Conservation (phyloP, 176 grass and related monocot genomes). For the Triticum aestivum region DNA sequence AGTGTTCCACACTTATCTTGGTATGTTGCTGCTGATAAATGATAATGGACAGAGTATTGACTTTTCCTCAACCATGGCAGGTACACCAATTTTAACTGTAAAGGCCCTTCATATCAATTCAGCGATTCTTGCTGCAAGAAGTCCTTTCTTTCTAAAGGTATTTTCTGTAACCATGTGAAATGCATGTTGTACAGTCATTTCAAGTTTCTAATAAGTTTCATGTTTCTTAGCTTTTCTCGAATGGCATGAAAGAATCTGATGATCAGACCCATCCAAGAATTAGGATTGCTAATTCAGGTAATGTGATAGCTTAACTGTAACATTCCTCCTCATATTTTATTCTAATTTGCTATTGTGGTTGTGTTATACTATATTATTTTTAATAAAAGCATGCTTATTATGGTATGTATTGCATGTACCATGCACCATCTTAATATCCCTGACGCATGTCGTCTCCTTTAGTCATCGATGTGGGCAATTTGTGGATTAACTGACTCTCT, state of each 20-base stretch:
- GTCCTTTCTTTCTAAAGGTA: conserved; percentile 98
- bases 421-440: no score
- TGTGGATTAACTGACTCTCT: not conserved
- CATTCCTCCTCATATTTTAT: not conserved
- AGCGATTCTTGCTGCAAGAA: conserved; percentile 90
- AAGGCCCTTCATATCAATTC: conserved; percentile 85
- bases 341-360: not conserved
- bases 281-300: conserved; percentile 94
- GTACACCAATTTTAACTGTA: conserved; percentile 45
- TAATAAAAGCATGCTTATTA: not conserved
- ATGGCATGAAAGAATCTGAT: conserved; percentile 95
- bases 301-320: conserved; percentile 19
- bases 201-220: conserved; percentile 13
- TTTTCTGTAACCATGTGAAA: not conserved
- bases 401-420: not conserved
- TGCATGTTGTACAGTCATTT: not conserved
- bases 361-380: not conserved
- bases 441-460: not conserved
- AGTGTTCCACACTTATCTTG: not conserved
- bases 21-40: conserved; percentile 31
- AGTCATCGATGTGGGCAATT: not conserved
- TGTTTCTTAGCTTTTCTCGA: conserved; percentile 77
- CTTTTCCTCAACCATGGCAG: conserved; percentile 38
- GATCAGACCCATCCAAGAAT: conserved; percentile 63
- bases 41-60: conserved; percentile 66